These are phyloP conservation scores for Neofusicoccum umdonicola DNA, from an alignment of 2,329 filamentous ascomycete species.

Conservation along the genomic window DNA sequence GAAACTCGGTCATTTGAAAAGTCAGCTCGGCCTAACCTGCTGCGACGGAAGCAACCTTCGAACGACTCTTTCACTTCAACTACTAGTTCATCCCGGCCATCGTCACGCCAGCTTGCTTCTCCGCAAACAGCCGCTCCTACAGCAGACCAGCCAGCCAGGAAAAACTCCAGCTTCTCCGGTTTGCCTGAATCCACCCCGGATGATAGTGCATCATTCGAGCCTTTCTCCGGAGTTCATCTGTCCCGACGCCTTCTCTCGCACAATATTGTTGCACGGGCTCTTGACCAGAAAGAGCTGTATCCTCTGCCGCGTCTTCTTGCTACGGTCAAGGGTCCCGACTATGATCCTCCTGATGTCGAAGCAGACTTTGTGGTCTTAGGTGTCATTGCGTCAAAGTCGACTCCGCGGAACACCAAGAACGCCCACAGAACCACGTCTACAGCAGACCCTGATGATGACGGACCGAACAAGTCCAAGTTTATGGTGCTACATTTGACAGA, in stretches of 20 bases:
- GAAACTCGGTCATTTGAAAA: neutral
- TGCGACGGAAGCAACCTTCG: neutral
- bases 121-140: neutral
- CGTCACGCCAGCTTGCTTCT: neutral
- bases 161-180: conserved; percentile 7
- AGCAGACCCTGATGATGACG: conserved; percentile 42
- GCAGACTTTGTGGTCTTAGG: conserved; percentile 87
- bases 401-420: conserved; percentile 64
- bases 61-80: neutral
- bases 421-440: conserved; percentile 41
- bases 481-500: conserved; percentile 90
- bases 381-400: conserved; percentile 84
- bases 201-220: conserved; percentile 57
- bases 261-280: conserved; percentile 70
- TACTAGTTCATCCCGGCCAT: neutral
- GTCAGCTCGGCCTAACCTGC: neutral
- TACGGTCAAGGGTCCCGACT: conserved; percentile 78
- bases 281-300: conserved; percentile 74
- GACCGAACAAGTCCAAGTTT: conserved; percentile 71
- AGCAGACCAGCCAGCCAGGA: neutral
- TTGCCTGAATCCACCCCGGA: conserved; percentile 27
- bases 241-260: conserved; percentile 82
- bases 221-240: conserved; percentile 81
- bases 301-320: conserved; percentile 77
- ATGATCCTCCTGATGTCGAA: conserved; percentile 75